phyloP scores from a whole-genome alignment of 257 asterid genomes.

The Ligustrum vulgare region DNA sequence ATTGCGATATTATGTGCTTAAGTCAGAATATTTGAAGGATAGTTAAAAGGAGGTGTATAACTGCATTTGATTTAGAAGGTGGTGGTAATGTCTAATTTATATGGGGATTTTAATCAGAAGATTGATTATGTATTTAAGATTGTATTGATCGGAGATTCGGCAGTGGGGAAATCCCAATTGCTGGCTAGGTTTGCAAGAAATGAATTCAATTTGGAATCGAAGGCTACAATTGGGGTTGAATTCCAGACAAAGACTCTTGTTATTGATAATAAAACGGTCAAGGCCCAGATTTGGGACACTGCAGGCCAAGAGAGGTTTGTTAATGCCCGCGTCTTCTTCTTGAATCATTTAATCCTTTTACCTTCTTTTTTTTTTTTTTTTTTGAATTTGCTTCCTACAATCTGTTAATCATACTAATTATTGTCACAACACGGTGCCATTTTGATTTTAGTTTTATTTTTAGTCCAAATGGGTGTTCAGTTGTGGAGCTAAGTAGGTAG shows the following conservation, averaged over 20 bases:
- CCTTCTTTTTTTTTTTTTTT: background rate
- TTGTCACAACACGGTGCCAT: background rate
- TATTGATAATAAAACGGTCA: constrained; percentile 71
- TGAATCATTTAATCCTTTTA: background rate
- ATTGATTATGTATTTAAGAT: constrained; percentile 87
- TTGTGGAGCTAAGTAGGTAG: background rate
- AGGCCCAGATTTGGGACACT: constrained; percentile 98
- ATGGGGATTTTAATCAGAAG: constrained; percentile 77
- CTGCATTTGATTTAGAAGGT: constrained; percentile 4
- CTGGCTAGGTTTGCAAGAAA: constrained; percentile 86
- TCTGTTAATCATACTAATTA: background rate
- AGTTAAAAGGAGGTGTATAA: constrained; percentile 26
- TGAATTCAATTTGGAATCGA: constrained; percentile 80
- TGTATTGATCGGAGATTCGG: constrained; percentile 83
- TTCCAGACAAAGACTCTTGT: constrained; percentile 82
- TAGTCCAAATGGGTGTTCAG: background rate
- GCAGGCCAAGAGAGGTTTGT: constrained; percentile 92
- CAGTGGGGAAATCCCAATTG: constrained; percentile 90
- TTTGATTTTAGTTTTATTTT: background rate
- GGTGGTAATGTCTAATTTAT: constrained; percentile 62
- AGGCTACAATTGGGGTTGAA: constrained; percentile 92
- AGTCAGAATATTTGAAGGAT: constrained; percentile 22
- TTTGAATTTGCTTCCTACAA: background rate
- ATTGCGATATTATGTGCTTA: constrained; percentile 12
- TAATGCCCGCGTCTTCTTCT: background rate